These are phyloP conservation scores for Pharus latifolius DNA, from an alignment of 176 grass and related monocot species.

Conservation along the genomic window DNA sequence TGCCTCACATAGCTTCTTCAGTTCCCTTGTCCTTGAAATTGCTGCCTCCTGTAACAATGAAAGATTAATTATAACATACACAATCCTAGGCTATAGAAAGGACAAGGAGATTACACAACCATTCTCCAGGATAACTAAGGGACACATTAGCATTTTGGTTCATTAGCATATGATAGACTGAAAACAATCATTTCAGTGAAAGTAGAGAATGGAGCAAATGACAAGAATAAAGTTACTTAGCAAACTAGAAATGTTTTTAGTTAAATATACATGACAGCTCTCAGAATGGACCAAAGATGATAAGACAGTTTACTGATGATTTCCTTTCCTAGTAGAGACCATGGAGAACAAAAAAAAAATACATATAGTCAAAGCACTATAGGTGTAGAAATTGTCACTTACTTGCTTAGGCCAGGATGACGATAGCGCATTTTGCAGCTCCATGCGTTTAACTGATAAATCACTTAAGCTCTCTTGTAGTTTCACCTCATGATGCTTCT, in stretches of 20 bases:
- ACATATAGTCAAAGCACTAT: not conserved
- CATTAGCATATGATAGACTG: not conserved
- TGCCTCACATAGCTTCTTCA: slow-evolving; percentile 71
- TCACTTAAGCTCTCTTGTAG: slow-evolving; percentile 67
- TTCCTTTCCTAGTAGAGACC: not conserved
- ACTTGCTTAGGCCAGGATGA: slow-evolving; percentile 97
- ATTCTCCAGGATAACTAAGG: not conserved
- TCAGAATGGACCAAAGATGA: not conserved
- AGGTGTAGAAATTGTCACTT: slow-evolving; percentile 1
- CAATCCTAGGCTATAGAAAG: not conserved
- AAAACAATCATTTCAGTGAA: not conserved
- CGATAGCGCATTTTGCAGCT: slow-evolving; percentile 80
- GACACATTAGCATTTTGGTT: not conserved
- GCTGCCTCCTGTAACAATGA: slow-evolving; percentile 54
- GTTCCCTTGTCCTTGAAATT: slow-evolving; percentile 70
- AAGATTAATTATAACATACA: slow-evolving; percentile 12
- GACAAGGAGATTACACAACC: slow-evolving; percentile 1
- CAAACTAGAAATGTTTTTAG: not conserved
- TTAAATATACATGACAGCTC: not conserved
- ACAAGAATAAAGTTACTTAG: not conserved
- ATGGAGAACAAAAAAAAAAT: slow-evolving; percentile 12
- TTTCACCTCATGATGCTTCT: slow-evolving; percentile 89
- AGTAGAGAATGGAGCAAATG: not conserved
- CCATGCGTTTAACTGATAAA: slow-evolving; percentile 77
- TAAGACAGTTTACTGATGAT: not conserved